A percentile compares a stretch with the other conserved stretches of the same genome.
phyloP scores from a whole-genome alignment of 192 early-diverging fungal species.

The Jimgerdemannia lactiflua region DNA sequence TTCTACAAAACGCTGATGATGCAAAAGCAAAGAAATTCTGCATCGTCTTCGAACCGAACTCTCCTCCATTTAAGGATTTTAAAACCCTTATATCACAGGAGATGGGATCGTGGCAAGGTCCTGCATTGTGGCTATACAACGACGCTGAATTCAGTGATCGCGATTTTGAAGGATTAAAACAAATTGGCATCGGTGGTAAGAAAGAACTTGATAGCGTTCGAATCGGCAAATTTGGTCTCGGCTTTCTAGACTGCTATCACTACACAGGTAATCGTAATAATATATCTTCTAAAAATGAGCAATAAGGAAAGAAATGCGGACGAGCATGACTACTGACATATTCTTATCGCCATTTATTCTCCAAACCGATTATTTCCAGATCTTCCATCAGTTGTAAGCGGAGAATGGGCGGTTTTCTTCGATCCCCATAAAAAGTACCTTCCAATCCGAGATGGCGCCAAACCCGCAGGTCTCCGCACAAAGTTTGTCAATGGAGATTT shows the following conservation, averaged over 20 bases:
- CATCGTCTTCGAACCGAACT: no score
- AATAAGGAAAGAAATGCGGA: no score
- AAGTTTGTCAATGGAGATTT: no score
- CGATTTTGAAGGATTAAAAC: slow-evolving; percentile 14
- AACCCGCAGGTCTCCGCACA: background rate
- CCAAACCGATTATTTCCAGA: slow-evolving; percentile 10
- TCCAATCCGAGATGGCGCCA: background rate
- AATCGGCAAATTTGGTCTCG: slow-evolving; percentile 30
- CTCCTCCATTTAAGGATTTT: background rate
- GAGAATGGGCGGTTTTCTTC: slow-evolving; percentile 26
- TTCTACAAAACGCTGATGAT: no score
- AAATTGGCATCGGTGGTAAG: slow-evolving; percentile 21
- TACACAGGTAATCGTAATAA: slow-evolving; percentile 7
- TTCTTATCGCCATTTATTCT: slow-evolving; percentile 16
- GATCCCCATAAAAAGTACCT: slow-evolving; percentile 18
- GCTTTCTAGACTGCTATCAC: slow-evolving; percentile 30
- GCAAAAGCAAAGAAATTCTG: no score
- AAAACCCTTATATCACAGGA: slow-evolving; percentile 6
- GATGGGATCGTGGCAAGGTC: slow-evolving; percentile 32
- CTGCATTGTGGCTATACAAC: slow-evolving; percentile 26
- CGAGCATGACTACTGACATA: background rate
- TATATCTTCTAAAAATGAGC: background rate
- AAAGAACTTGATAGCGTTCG: slow-evolving; percentile 6
- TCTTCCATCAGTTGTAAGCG: slow-evolving; percentile 28
- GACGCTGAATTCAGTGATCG: slow-evolving; percentile 18